Evolutionary conservation across 768 basidiomycete genomes (phyloP).

Genomic region (Mycena pura): DNA sequence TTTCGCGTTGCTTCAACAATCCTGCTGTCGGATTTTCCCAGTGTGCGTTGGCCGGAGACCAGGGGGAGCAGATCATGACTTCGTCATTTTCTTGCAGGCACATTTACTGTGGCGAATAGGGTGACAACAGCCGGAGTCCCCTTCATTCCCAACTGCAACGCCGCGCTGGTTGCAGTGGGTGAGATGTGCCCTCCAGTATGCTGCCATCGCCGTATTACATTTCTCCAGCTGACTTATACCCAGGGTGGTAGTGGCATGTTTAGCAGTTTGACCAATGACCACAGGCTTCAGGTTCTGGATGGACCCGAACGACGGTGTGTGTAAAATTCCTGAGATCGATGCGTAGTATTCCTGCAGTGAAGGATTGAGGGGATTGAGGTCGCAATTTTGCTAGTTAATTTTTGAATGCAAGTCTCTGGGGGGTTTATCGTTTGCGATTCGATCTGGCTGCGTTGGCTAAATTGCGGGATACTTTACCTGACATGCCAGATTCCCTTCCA

Average conservation of each 20-base stretch:
- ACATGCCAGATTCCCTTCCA: no score
- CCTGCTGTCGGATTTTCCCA: not conserved
- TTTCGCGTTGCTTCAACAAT: not conserved
- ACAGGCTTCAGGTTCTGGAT: conserved; percentile 1
- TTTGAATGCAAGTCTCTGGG: no score
- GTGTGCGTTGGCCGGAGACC: not conserved
- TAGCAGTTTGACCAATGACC: no score
- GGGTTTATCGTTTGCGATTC: no score
- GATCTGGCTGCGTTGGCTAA: no score
- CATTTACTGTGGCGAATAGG: not conserved
- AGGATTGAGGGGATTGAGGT: no score
- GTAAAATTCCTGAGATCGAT: no score
- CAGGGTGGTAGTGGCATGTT: not conserved
- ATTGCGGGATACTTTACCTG: no score
- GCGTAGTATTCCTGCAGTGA: no score
- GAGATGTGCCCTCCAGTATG: not conserved
- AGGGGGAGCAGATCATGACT: not conserved
- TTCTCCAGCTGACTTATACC: not conserved
- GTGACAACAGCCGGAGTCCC: not conserved
- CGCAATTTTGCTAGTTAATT: no score
- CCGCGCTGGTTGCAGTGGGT: not conserved
- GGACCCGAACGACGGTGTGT: not conserved
- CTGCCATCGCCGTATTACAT: not conserved
- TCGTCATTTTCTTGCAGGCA: not conserved
- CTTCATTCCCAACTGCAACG: not conserved